Percentiles rank a stretch among this genome's conserved stretches.
Conservation (phyloP, 2,329 filamentous ascomycete species). For the Verticillium albo-atrum region DNA sequence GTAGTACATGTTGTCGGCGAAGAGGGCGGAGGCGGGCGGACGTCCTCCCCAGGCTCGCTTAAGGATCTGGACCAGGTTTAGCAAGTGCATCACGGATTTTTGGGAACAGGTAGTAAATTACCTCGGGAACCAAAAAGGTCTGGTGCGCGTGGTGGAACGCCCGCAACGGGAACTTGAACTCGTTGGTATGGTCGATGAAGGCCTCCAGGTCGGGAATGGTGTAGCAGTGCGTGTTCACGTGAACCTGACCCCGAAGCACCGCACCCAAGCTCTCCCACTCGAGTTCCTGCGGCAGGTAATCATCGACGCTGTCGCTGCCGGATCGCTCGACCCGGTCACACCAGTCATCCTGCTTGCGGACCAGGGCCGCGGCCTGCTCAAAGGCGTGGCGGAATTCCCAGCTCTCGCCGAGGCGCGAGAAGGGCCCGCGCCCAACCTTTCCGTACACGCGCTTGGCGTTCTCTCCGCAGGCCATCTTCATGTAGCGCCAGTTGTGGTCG, state of each 20-base stretch:
- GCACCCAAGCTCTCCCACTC: conserved; percentile 60
- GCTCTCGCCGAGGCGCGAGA: conserved; percentile 62
- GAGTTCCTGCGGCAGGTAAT: conserved; percentile 58
- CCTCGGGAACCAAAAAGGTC: conserved; percentile 61
- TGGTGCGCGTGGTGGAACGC: conserved; percentile 69
- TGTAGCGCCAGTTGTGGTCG: conserved; percentile 61
- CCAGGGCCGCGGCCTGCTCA: conserved; percentile 53
- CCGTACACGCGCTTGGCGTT: conserved; percentile 63
- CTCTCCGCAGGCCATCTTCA: conserved; percentile 75
- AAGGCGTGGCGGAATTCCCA: conserved; percentile 67
- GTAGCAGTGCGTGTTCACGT: conserved; percentile 70
- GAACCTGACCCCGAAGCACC: conserved; percentile 61
- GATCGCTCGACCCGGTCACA: conserved; percentile 49
- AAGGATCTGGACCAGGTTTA: conserved; percentile 33
- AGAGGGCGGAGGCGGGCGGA: conserved; percentile 56
- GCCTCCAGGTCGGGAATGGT: conserved; percentile 65
- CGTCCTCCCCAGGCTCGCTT: conserved; percentile 51
- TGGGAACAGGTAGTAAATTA: conserved; percentile 19
- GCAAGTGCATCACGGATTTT: conserved; percentile 4
- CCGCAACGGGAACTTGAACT: conserved; percentile 63
- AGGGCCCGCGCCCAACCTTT: conserved; percentile 47
- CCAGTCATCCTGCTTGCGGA: conserved; percentile 64
- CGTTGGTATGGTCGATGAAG: conserved; percentile 66
- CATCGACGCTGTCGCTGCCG: conserved; percentile 45
- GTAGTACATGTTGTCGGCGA: conserved; percentile 71